Percentiles rank a stretch among this genome's conserved stretches.
phyloP scores from a whole-genome alignment of 805 yeast genomes.

The Soucietia sequanensis region DNA sequence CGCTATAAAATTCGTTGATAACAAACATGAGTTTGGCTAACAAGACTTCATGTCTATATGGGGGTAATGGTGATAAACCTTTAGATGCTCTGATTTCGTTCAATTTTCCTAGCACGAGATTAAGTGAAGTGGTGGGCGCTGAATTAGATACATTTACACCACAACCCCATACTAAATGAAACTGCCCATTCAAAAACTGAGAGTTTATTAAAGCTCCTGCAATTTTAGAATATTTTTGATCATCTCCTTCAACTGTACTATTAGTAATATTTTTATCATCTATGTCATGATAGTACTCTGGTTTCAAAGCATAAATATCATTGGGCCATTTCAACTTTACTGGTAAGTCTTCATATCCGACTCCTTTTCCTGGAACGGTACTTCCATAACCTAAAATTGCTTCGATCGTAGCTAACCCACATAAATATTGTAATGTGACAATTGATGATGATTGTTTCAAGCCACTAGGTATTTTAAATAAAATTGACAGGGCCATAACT shows the following conservation, averaged over 20 bases:
- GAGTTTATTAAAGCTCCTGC: constrained; percentile 86
- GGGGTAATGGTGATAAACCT: constrained; percentile 46
- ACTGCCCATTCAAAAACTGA: constrained; percentile 57
- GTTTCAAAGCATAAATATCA: constrained; percentile 76
- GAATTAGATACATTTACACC: constrained; percentile 82
- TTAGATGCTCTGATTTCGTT: constrained; percentile 48
- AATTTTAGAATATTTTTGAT: constrained; percentile 69
- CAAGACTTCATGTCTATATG: constrained; percentile 48
- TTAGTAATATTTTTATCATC: constrained; percentile 33
- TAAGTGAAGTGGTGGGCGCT: constrained; percentile 92
- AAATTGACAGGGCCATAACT: constrained; percentile 76
- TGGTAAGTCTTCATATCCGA: constrained; percentile 73
- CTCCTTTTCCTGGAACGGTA: constrained; percentile 30
- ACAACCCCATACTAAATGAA: constrained; percentile 74
- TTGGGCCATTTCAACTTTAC: constrained; percentile 95
- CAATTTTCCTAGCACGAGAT: constrained; percentile 60
- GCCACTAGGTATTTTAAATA: constrained; percentile 56
- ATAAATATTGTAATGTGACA: constrained; percentile 83
- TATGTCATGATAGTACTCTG: constrained; percentile 45
- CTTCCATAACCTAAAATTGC: constrained; percentile 63
- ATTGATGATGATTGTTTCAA: constrained; percentile 49
- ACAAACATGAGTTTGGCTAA: constrained; percentile 66
- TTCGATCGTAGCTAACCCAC: constrained; percentile 79
- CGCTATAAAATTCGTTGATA: constrained; percentile 60
- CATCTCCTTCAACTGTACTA: constrained; percentile 47